Base-by-base conservation (phyloP, 345 rosid species). In the Syzygium jambos region DNA sequence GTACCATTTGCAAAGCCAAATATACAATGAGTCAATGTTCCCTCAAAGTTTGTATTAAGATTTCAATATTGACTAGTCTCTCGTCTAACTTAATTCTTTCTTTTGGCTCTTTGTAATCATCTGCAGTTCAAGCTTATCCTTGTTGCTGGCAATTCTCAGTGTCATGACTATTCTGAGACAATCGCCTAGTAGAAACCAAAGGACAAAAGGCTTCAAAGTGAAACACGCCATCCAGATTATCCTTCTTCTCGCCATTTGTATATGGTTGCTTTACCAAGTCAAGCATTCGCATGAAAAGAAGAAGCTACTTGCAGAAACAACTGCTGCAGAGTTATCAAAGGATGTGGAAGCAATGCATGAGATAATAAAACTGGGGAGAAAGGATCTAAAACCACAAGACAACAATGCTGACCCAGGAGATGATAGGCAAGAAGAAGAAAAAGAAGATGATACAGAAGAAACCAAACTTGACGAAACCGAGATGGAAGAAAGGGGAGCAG, bases 211-310 rank as follows among this genome's bases (percentile, higher is more conserved):
- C 78, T 90, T 94, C 77, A 95, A 93, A 87, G 93, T 93, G 85
- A 95, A 93, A 88, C 94, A 92, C 78, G 89, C 92, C 83, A 86
- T 93, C 88, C 96, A 94, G 89, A 87, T 93, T 85, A 90, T 86
- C 89, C 87, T 92, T 19, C 89, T 93, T 87, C 89, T 95, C 78
- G 95, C 91, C 83, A 52, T 92, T 86, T 92, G 90, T 90, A 49
- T 90, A 52, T 95, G 98, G 98, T 53, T 94, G 90, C 87, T 95
- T 86, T 90, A 93, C 93, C 95, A 91, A 83, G 91, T 92, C 43
- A 93, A 88, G 90, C 92, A 88, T 86, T 89, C 89, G 19, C 88
- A 91, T 12, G 87, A 88, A 46, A 80, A 85, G 57, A 90, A 87
- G 85, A 85, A 59, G 85, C 87, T 54, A 43, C 52, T 51, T n/a